Evolutionary conservation across 352 stramenopile species (phyloP).

Genomic region (Pythium folliculosum): DNA sequence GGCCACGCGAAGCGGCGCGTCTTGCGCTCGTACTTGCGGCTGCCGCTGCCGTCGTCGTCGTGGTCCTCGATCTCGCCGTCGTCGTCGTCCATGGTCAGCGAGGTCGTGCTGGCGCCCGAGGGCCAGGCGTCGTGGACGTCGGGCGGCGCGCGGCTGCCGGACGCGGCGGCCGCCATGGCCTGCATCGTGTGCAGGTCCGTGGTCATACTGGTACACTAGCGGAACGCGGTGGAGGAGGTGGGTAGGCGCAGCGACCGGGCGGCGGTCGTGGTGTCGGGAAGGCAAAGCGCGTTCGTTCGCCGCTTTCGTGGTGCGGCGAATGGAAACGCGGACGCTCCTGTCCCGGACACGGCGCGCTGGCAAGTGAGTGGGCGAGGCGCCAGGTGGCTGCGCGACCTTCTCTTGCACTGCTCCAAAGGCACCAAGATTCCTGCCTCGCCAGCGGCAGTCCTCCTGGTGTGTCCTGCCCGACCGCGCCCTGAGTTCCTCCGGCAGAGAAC

Average conservation of each 20-base stretch:
- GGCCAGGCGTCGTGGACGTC: constrained; percentile 11
- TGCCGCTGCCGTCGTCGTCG: not conserved
- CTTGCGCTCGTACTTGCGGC: constrained; percentile 88
- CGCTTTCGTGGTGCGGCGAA: not conserved
- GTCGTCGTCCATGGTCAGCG: constrained; percentile 17
- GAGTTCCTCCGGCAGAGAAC: not conserved
- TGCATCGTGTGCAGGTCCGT: constrained; percentile 18
- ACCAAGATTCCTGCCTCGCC: constrained; percentile 7
- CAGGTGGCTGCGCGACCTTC: constrained; percentile 16
- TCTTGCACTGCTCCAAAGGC: not conserved
- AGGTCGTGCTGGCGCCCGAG: constrained; percentile 19
- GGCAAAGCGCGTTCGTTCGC: too few species aligned
- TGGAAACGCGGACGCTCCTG: not conserved
- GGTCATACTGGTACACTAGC: constrained; percentile 4
- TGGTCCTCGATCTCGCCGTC: constrained; percentile 5
- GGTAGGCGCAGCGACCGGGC: too few species aligned
- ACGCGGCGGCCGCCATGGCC: constrained; percentile 10
- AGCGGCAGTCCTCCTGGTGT: not conserved
- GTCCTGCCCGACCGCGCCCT: too few species aligned
- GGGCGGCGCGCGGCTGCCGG: not conserved
- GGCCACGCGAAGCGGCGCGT: constrained; percentile 89
- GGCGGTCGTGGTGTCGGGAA: too few species aligned
- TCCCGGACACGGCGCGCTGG: not conserved
- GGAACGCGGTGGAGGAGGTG: not conserved
- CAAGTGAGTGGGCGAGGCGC: not conserved